Conservation (phyloP, 2,329 filamentous ascomycete genomes). For the Exophiala oligosperma region DNA sequence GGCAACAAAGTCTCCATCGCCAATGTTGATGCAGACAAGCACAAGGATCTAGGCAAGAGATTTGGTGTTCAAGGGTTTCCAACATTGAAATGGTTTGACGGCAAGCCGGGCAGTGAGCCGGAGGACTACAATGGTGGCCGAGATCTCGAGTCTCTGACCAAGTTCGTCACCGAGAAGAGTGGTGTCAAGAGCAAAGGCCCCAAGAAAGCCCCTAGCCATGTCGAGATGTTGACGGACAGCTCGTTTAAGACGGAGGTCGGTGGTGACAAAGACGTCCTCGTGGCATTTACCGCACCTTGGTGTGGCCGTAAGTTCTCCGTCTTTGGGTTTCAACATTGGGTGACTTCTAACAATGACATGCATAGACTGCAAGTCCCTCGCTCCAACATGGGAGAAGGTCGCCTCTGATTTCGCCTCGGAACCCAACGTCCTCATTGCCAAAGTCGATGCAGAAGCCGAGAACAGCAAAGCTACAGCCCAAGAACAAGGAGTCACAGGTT, state of each 20-base stretch:
- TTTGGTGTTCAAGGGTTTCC: slow-evolving; percentile 94
- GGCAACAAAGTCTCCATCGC: slow-evolving; percentile 80
- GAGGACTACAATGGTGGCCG: slow-evolving; percentile 83
- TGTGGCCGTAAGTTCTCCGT: slow-evolving; percentile 80
- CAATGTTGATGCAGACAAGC: slow-evolving; percentile 92
- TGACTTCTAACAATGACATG: no score
- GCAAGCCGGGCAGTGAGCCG: slow-evolving; percentile 77
- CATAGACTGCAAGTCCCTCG: slow-evolving; percentile 92
- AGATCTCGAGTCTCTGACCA: slow-evolving; percentile 79
- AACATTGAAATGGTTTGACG: slow-evolving; percentile 96
- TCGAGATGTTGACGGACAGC: slow-evolving; percentile 76
- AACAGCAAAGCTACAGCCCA: slow-evolving; percentile 77
- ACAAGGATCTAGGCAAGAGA: slow-evolving; percentile 78
- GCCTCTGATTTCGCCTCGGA: slow-evolving; percentile 80
- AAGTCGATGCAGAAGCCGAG: slow-evolving; percentile 89
- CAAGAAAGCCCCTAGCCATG: slow-evolving; percentile 69
- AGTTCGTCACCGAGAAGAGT: slow-evolving; percentile 84
- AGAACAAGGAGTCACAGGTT: slow-evolving; percentile 76
- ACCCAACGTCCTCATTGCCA: slow-evolving; percentile 78
- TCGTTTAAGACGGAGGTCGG: slow-evolving; percentile 78
- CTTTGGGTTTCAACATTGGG: background rate
- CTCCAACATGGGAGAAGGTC: slow-evolving; percentile 84
- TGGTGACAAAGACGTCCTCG: slow-evolving; percentile 82
- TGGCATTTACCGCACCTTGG: slow-evolving; percentile 98
- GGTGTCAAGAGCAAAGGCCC: slow-evolving; percentile 76